Evolutionary conservation across 352 stramenopile genomes (phyloP).

Genomic region (Globisporangium spinosum): DNA sequence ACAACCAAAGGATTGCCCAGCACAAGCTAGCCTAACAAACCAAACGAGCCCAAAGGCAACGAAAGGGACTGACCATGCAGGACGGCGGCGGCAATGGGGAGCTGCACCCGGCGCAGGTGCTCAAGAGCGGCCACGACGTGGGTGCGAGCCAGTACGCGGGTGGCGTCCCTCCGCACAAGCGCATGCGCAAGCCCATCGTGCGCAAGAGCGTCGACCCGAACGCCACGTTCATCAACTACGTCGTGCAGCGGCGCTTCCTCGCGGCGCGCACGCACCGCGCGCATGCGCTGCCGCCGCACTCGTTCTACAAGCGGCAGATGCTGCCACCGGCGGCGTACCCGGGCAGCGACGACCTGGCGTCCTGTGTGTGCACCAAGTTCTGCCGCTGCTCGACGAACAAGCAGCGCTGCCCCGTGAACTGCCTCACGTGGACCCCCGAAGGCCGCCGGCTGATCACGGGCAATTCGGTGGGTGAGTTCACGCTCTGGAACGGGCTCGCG

Average conservation of each 20-base stretch:
- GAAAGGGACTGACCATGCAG: conserved; percentile 20
- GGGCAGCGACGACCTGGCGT: conserved; percentile 62
- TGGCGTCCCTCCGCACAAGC: conserved; percentile 70
- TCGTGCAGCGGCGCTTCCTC: conserved; percentile 73
- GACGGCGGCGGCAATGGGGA: conserved; percentile 31
- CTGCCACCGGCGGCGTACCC: conserved; percentile 64
- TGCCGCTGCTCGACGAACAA: conserved; percentile 90
- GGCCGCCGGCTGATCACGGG: conserved; percentile 93
- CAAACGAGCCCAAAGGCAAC: not conserved
- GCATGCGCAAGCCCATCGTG: conserved; percentile 85
- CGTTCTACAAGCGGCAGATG: conserved; percentile 84
- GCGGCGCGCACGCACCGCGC: conserved; percentile 42
- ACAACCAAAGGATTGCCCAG: not conserved
- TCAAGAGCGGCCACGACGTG: conserved; percentile 75
- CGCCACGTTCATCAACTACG: conserved; percentile 80
- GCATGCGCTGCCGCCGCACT: conserved; percentile 65
- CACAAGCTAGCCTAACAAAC: not conserved
- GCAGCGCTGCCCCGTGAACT: conserved; percentile 90
- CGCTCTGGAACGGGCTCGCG: conserved; percentile 96
- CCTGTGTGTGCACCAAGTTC: conserved; percentile 85
- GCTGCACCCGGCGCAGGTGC: conserved; percentile 72
- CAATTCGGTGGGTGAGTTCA: conserved; percentile 97
- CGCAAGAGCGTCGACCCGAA: conserved; percentile 86
- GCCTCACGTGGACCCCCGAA: conserved; percentile 94
- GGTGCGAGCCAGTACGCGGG: conserved; percentile 62